Evolutionary conservation across 768 basidiomycete species (phyloP), one percentile per base, ranked within the genome.

Genomic region (Phanerochaete carnosa): DNA sequence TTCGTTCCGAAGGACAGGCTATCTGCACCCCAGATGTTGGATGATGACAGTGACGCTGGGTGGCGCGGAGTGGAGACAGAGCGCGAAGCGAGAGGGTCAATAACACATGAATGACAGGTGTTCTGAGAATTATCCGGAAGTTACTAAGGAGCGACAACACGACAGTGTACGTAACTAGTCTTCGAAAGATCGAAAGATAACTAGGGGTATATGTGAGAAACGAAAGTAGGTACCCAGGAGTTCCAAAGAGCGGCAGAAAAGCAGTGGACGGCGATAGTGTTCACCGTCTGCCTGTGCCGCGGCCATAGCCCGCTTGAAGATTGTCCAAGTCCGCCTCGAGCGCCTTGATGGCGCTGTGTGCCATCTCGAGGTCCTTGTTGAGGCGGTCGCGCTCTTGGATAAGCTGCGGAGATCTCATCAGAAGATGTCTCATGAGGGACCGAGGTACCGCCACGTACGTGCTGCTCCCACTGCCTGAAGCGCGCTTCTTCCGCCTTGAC

Each of bases 391-490:
- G 87, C 77, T 99, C 97, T 46, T 95, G 94, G 66, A 99, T 98
- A 71, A 99, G 92, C 94, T 97, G 69, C 59, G 37, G 52, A 33
- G 32, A 56, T 39, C 46, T 72, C 25, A 70, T 68, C 57, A 64
- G 45, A 45, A 37, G 59, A 43, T 19, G 16, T 23, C 22, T 9
- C n/a, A 29, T 32, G 22, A 35, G 16, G 45, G 6, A 58, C 12
- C 32, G 54, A 55, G 46, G 45, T 26, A 61, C 53, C 19, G 60
- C 37, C 33, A 82, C 90, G 69, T 73, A 95, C 94, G 76, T 97
- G 94, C 77, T 96, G 94, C 74, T 98, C 97, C 97, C 97, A 99
- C 68, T 98, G 95, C 74, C 97, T 87, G 84, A 99, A 99, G 62
- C 97, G 83, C 13, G 92, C 84, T 73, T 99, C 97, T 80, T 99